Percentiles rank a stretch among this genome's conserved stretches.
phyloP scores from a whole-genome alignment of 352 stramenopile genomes.

The Globisporangium irregulare region DNA sequence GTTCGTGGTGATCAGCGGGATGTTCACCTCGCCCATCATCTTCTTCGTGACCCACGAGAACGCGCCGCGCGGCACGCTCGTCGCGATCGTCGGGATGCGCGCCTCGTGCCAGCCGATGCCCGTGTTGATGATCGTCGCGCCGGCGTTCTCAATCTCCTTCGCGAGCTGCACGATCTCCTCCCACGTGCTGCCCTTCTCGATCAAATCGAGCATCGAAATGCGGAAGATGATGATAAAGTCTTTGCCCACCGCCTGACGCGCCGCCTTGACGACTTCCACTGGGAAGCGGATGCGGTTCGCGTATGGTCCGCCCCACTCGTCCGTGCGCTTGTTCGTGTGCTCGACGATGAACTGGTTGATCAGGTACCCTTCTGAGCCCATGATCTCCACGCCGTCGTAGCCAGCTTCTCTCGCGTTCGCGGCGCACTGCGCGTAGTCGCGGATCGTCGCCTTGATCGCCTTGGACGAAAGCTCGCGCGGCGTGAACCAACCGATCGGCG shows the following conservation, averaged over 20 bases:
- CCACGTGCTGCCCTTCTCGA: slow-evolving; percentile 88
- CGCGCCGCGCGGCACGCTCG: slow-evolving; percentile 91
- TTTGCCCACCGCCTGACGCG: slow-evolving; percentile 83
- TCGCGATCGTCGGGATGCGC: slow-evolving; percentile 96
- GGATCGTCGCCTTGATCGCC: slow-evolving; percentile 90
- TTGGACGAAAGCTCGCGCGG: slow-evolving; percentile 78
- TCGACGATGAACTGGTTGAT: slow-evolving; percentile 98
- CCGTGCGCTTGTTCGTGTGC: slow-evolving; percentile 93
- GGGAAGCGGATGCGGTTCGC: slow-evolving; percentile 93
- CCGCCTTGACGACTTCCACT: slow-evolving; percentile 92
- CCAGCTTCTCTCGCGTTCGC: slow-evolving; percentile 85
- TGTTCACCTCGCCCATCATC: slow-evolving; percentile 80
- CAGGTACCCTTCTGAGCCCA: slow-evolving; percentile 98
- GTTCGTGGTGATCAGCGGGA: slow-evolving; percentile 96
- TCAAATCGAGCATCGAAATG: slow-evolving; percentile 95
- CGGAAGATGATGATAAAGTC: slow-evolving; percentile 99
- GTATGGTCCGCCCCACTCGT: slow-evolving; percentile 94
- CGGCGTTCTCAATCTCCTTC: slow-evolving; percentile 89
- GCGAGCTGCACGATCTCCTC: slow-evolving; percentile 91
- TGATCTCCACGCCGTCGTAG: slow-evolving; percentile 98
- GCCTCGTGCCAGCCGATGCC: slow-evolving; percentile 98
- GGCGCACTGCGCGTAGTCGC: slow-evolving; percentile 91
- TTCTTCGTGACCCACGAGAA: slow-evolving; percentile 95
- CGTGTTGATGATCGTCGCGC: slow-evolving; percentile 97
- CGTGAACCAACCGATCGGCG: slow-evolving; percentile 92